Base-by-base conservation (phyloP, 345 rosid species). In the Lepidium aucheri region DNA sequence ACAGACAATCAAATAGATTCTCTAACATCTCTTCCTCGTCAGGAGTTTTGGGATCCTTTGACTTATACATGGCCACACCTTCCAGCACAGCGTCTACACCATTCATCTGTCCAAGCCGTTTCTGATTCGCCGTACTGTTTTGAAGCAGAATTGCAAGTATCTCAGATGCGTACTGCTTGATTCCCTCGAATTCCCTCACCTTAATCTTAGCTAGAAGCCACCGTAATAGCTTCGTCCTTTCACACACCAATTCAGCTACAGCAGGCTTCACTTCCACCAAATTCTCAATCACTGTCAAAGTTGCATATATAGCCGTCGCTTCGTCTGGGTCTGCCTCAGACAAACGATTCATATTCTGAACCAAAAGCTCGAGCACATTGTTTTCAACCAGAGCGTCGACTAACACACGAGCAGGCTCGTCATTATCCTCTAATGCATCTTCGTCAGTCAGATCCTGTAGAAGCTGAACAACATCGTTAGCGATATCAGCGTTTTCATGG, bases 1-100 rank as follows among this genome's bases (percentile, higher is more conserved):
- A 93, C 81, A 93, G 65, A 13, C 82, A 79, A 77, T 93, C 95
- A 34, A 93, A 93, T 28, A 93, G 60, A 77, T 93, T 93, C 85
- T 93, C 99, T 62, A 93, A 68, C 99, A 93, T 90, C 80, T 93
- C 99, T 78, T 90, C 97, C 79, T 93, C 99, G 15, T 93, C 97
- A 13, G 84, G 78, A 16, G 74, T 85, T 84, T 84, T 93, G 0
- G 99, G 99, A 62, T 93, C 99, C 77, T 80, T 90, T 0, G 95
- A 84, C 79, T 90, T 93, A 77, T 90, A 93, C 86, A 88, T 82
- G 0, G 97, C 94, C 71, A 93, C 99, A 1, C 96, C 96, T 74
- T 93, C 97, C 65, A 93, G 60, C 44, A 88, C 80, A 72, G 86
- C 94, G 63, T 93, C 99, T 63, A 93, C 95, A 4, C 99, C 99